These are phyloP conservation scores for Penicillium janthinellum DNA, from an alignment of 2,329 filamentous ascomycete genomes.

Conservation along the genomic window DNA sequence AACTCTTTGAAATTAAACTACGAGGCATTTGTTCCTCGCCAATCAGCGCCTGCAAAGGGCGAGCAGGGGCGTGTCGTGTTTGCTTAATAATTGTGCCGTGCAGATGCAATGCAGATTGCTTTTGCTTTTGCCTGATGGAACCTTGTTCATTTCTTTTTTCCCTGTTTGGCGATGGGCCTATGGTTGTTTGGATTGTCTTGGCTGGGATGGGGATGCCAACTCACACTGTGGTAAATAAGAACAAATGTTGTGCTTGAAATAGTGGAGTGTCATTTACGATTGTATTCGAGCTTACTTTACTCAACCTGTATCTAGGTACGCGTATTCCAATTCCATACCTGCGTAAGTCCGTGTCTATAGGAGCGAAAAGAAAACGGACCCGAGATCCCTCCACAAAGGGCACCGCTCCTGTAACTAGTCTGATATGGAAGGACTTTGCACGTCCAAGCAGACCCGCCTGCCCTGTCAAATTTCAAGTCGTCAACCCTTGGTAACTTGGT, in stretches of 20 bases:
- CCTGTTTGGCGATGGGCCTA: neutral
- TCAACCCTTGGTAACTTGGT: too few species aligned
- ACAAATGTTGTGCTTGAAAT: too few species aligned
- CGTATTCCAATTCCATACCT: neutral
- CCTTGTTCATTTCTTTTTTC: neutral
- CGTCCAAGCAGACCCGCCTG: neutral
- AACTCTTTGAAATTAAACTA: conserved; percentile 10
- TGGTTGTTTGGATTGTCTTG: neutral
- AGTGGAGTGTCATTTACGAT: too few species aligned
- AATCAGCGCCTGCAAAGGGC: conserved; percentile 8
- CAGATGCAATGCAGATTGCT: conserved; percentile 1
- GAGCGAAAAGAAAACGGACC: neutral
- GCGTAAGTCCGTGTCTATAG: neutral
- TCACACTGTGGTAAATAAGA: too few species aligned
- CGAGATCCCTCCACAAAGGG: neutral
- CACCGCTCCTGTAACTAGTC: neutral
- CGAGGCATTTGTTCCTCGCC: conserved; percentile 25
- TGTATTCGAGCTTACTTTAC: neutral
- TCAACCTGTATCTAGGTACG: neutral
- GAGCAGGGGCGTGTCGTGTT: neutral
- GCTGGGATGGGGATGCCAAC: neutral
- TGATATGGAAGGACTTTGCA: neutral
- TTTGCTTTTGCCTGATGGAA: neutral
- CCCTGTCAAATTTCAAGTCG: neutral
- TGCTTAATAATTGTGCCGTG: conserved; percentile 1